phyloP scores from a whole-genome alignment of 352 stramenopile genomes.

The Globisporangium splendens region DNA sequence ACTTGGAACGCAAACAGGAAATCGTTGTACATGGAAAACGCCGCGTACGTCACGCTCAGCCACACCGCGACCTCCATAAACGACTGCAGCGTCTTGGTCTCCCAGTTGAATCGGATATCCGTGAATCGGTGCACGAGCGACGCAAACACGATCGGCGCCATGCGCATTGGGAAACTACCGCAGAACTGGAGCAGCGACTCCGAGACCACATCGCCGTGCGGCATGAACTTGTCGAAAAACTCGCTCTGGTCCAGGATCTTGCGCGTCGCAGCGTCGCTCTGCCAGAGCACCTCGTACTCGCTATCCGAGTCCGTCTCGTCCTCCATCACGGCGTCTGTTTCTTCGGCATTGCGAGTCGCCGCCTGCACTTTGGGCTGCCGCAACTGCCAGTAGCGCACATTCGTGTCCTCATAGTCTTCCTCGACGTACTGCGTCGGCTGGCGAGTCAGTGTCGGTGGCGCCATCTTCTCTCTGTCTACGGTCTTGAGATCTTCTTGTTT shows the following conservation, averaged over 20 bases:
- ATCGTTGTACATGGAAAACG: conserved; percentile 59
- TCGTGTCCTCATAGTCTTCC: conserved; percentile 11
- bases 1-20: conserved; percentile 58
- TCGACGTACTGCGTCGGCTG: conserved; percentile 6
- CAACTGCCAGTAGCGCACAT: conserved; percentile 14
- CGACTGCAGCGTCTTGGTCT: conserved; percentile 78
- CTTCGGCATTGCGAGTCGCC: neutral
- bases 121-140: conserved; percentile 70
- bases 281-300: conserved; percentile 16
- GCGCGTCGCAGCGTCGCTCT: conserved; percentile 23
- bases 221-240: conserved; percentile 60
- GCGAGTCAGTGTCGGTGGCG: neutral
- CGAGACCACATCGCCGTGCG: conserved; percentile 33
- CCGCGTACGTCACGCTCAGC: conserved; percentile 60
- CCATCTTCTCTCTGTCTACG: too few species aligned
- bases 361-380: conserved; percentile 3
- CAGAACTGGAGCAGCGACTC: conserved; percentile 59
- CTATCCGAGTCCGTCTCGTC: conserved; percentile 9
- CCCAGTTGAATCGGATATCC: conserved; percentile 73
- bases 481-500: too few species aligned
- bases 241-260: conserved; percentile 46
- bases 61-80: conserved; percentile 79
- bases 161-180: conserved; percentile 54
- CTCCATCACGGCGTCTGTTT: neutral
- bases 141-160: conserved; percentile 34